A percentile compares a stretch with the other conserved stretches of the same genome.
These are phyloP conservation scores for Candida dubliniensis DNA, from an alignment of 1,139 yeast species.

Conservation along the genomic window DNA sequence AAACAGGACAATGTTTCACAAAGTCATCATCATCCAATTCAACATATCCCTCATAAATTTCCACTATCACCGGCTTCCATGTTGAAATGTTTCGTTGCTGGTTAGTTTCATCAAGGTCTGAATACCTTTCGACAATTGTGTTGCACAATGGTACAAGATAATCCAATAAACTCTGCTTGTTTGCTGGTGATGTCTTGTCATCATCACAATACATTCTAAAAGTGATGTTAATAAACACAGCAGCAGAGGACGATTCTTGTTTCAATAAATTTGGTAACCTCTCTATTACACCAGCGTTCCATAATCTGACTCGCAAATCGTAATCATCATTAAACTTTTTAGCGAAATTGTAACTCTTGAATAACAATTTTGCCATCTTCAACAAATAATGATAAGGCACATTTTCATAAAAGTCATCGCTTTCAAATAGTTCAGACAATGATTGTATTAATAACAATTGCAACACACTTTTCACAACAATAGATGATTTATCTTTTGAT, in stretches of 20 bases:
- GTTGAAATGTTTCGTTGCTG: slow-evolving; percentile 80
- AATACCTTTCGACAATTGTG: slow-evolving; percentile 66
- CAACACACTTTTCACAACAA: slow-evolving; percentile 89
- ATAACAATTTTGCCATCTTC: slow-evolving; percentile 58
- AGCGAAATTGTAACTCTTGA: slow-evolving; percentile 77
- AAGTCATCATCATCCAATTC: slow-evolving; percentile 80
- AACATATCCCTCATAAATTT: slow-evolving; percentile 77
- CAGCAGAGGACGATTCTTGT: slow-evolving; percentile 89
- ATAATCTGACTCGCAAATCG: slow-evolving; percentile 78
- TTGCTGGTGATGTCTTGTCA: slow-evolving; percentile 38
- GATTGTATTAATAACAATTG: slow-evolving; percentile 89
- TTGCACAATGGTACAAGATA: slow-evolving; percentile 72
- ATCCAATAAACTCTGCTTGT: slow-evolving; percentile 45
- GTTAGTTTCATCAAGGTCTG: slow-evolving; percentile 68
- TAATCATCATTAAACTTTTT: slow-evolving; percentile 85
- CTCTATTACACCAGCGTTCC: slow-evolving; percentile 91
- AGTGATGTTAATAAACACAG: slow-evolving; percentile 78
- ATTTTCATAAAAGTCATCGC: slow-evolving; percentile 64
- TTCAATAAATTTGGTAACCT: slow-evolving; percentile 87
- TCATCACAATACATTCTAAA: slow-evolving; percentile 79
- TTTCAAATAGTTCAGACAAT: slow-evolving; percentile 73
- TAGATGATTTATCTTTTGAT: slow-evolving; percentile 64
- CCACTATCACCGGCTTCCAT: slow-evolving; percentile 91
- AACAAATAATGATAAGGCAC: slow-evolving; percentile 68
- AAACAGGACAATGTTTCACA: slow-evolving; percentile 55